Conservation (phyloP, 2,329 filamentous ascomycete genomes). For the Fusarium sp. region DNA sequence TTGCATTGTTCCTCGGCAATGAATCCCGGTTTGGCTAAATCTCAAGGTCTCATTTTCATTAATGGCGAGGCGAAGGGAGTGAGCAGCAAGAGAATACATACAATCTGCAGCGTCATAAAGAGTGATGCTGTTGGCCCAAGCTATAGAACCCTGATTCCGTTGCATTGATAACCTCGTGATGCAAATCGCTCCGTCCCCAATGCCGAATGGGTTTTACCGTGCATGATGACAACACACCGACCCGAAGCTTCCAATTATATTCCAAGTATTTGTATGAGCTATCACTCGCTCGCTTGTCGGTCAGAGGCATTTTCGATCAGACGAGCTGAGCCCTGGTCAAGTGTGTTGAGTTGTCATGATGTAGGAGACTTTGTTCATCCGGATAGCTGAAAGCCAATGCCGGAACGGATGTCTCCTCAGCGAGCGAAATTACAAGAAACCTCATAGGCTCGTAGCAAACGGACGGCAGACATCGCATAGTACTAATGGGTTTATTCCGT, state of each 20-base stretch:
- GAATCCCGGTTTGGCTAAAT: not conserved
- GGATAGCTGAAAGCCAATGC: not conserved
- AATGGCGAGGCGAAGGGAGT: not conserved
- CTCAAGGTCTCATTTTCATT: not conserved
- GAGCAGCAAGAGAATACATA: not conserved
- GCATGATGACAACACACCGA: conserved; percentile 21
- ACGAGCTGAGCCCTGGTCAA: conserved; percentile 1
- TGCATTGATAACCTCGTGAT: conserved; percentile 11
- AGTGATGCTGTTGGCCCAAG: not conserved
- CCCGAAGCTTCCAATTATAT: conserved; percentile 3
- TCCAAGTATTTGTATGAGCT: not conserved
- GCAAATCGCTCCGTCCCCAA: conserved; percentile 5
- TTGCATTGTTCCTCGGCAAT: not conserved
- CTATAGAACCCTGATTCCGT: conserved; percentile 1
- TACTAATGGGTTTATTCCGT: not conserved
- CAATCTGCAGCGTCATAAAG: not conserved
- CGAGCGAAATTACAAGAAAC: not conserved
- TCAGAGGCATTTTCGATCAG: not conserved
- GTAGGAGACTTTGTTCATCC: not conserved
- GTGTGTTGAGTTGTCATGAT: conserved; percentile 10
- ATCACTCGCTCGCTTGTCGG: not conserved
- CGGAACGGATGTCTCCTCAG: not conserved
- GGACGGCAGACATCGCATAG: not conserved
- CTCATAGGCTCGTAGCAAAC: not conserved
- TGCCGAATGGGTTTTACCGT: conserved; percentile 15